Percentiles rank a stretch among this genome's conserved stretches.
phyloP scores from a whole-genome alignment of 768 basidiomycete species.

The Leccinum variicolor region DNA sequence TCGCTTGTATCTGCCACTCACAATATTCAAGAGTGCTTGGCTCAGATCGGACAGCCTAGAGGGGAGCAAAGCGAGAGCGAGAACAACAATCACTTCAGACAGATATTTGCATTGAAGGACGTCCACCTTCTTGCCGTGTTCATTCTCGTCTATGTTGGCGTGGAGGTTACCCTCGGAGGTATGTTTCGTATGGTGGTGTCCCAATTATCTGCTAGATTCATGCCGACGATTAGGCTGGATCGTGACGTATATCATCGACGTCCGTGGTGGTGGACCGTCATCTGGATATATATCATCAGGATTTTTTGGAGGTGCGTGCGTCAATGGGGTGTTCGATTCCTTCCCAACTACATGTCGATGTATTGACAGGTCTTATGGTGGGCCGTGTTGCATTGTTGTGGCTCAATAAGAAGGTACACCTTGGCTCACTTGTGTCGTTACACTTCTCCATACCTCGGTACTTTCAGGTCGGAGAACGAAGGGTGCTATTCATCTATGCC shows the following conservation, averaged over 20 bases:
- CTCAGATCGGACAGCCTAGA: constrained; percentile 47
- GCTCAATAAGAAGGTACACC: constrained; percentile 48
- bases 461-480: constrained; percentile 50
- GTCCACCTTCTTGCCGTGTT: constrained; percentile 66
- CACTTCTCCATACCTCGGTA: neutral
- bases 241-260: constrained; percentile 52
- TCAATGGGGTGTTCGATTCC: neutral
- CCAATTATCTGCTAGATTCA: neutral
- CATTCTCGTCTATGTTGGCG: constrained; percentile 64
- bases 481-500: constrained; percentile 50
- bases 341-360: neutral
- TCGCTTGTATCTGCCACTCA: constrained; percentile 1
- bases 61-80: constrained; percentile 35
- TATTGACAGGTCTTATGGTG: constrained; percentile 45
- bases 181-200: neutral
- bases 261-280: constrained; percentile 43
- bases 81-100: constrained; percentile 38
- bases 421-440: neutral
- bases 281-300: constrained; percentile 53
- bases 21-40: constrained; percentile 44
- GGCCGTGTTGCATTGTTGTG: constrained; percentile 56
- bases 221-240: constrained; percentile 53
- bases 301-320: constrained; percentile 47
- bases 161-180: constrained; percentile 54
- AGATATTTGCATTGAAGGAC: constrained; percentile 49